These are phyloP conservation scores for Pachysandra terminalis DNA, from an alignment of 164 flowering plant species.

Conservation along the genomic window DNA sequence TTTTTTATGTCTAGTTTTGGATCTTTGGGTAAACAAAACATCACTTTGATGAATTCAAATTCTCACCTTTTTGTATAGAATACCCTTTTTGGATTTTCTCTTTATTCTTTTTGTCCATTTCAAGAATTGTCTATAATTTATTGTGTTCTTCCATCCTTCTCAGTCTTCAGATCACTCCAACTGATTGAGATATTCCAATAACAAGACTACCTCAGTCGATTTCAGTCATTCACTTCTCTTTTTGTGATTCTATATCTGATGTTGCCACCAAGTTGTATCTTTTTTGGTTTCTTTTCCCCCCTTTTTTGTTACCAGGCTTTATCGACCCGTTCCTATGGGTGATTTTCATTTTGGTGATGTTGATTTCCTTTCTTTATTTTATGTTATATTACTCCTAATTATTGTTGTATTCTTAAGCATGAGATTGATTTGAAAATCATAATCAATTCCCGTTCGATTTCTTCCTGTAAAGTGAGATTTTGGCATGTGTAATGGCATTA, in stretches of 20 bases:
- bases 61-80: neutral
- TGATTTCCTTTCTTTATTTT: no score
- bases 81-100: slow-evolving; percentile 4
- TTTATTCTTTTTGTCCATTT: neutral
- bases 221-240: neutral
- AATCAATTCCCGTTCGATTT: neutral
- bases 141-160: no score
- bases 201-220: neutral
- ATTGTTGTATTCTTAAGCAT: neutral
- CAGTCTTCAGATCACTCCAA: neutral
- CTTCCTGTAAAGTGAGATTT: neutral
- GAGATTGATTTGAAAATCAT: neutral
- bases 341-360: neutral
- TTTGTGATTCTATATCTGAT: neutral
- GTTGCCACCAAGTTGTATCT: neutral
- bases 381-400: neutral
- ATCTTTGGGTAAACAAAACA: neutral
- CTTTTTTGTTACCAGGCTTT: neutral
- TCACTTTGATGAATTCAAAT: neutral
- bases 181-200: neutral
- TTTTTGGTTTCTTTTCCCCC: neutral
- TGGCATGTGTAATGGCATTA: neutral
- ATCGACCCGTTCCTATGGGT: slow-evolving; percentile 2
- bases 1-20: neutral
- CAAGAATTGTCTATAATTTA: neutral